Percentiles rank a stretch among this genome's conserved stretches.
phyloP scores from a whole-genome alignment of 129 eudicot genomes.

The Mikania micrantha region DNA sequence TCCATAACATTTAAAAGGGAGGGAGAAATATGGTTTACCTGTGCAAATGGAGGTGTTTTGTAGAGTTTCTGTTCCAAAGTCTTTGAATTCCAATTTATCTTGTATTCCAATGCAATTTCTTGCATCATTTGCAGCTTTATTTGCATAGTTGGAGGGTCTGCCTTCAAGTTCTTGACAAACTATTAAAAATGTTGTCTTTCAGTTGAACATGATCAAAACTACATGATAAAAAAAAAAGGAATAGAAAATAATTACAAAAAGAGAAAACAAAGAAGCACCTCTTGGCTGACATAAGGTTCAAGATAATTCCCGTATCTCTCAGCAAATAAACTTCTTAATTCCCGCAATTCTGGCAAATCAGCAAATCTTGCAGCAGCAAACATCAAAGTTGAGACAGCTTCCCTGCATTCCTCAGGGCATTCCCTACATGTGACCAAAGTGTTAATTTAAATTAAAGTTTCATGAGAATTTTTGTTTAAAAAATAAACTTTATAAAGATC shows the following conservation, averaged over 20 bases:
- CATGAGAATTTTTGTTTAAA: not conserved
- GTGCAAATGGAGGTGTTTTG: slow-evolving; percentile 37
- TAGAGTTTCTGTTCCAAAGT: slow-evolving; percentile 48
- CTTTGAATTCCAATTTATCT: slow-evolving; percentile 57
- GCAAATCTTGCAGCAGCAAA: slow-evolving; percentile 94
- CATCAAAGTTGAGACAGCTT: slow-evolving; percentile 62
- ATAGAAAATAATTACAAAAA: not conserved
- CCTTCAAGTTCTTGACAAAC: slow-evolving; percentile 59
- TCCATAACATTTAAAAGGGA: not conserved
- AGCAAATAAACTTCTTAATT: slow-evolving; percentile 51
- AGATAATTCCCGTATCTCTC: slow-evolving; percentile 62
- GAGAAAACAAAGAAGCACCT: slow-evolving; percentile 32
- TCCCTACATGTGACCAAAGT: slow-evolving; percentile 38
- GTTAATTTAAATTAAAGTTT: not conserved
- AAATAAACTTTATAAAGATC: not conserved
- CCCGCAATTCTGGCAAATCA: slow-evolving; percentile 84
- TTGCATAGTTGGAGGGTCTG: slow-evolving; percentile 47
- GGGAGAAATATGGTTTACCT: slow-evolving; percentile 30
- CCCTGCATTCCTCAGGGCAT: slow-evolving; percentile 85
- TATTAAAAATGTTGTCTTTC: slow-evolving; percentile 8
- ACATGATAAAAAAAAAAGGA: not conserved
- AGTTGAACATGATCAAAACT: not conserved
- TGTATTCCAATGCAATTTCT: slow-evolving; percentile 59
- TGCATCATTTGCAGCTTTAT: slow-evolving; percentile 64
- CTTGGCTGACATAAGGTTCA: slow-evolving; percentile 56